A percentile compares a stretch with the other conserved stretches of the same genome.
These are phyloP conservation scores for Cryptomeria japonica DNA, from an alignment of 75 land plant genomes.

Conservation along the genomic window DNA sequence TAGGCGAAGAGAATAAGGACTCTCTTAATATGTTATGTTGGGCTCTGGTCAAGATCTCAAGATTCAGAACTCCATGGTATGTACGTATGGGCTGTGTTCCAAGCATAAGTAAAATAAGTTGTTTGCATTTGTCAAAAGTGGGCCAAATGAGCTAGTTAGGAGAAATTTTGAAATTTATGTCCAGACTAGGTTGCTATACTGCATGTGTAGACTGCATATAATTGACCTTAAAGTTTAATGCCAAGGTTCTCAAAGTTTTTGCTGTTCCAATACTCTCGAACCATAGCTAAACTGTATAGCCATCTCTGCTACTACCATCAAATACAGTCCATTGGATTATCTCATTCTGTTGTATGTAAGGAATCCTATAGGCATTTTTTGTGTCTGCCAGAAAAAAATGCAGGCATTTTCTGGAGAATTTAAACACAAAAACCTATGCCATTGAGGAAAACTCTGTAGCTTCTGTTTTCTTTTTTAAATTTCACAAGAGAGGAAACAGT, in stretches of 20 bases:
- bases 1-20: background rate
- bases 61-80: background rate
- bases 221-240: background rate
- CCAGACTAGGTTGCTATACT: background rate
- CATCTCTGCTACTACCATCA: no score
- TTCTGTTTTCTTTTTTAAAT: background rate
- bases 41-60: background rate
- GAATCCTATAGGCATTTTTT: background rate
- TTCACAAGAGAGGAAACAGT: no score
- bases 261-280: background rate
- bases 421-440: no score
- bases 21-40: background rate
- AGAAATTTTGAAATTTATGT: background rate
- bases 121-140: no score
- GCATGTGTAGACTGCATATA: background rate
- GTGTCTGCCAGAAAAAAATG: background rate
- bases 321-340: background rate
- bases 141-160: no score
- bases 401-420: background rate
- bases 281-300: background rate
- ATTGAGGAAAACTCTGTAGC: background rate
- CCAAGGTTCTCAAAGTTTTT: background rate
- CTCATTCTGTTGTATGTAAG: background rate
- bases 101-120: background rate
- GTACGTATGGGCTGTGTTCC: background rate